phyloP scores from a whole-genome alignment of 2,329 filamentous ascomycete species.

The Phialophora verrucosa region DNA sequence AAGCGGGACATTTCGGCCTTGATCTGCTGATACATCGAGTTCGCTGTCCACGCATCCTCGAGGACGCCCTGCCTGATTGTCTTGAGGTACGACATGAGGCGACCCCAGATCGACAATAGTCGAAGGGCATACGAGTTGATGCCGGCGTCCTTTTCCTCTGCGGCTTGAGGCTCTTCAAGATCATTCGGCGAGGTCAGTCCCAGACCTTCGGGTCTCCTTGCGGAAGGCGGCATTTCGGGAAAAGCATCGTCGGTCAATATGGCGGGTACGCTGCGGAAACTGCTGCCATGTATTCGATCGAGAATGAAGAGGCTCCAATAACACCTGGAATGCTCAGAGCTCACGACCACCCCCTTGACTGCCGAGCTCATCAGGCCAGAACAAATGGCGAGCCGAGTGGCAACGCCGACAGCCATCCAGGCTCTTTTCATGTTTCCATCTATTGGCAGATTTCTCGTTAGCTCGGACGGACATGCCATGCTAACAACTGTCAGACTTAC shows the following conservation, averaged over 20 bases:
- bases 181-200: background rate
- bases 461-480: background rate
- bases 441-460: constrained; percentile 2
- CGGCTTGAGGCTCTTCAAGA: background rate
- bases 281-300: constrained; percentile 35
- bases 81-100: constrained; percentile 33
- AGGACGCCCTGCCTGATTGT: constrained; percentile 29
- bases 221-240: constrained; percentile 28
- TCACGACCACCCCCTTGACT: background rate
- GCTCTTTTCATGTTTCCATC: constrained; percentile 32
- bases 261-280: constrained; percentile 27
- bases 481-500: constrained; percentile 10
- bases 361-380: constrained; percentile 19
- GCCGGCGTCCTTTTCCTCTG: constrained; percentile 25
- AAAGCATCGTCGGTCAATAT: constrained; percentile 26
- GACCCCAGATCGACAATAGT: constrained; percentile 34
- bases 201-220: background rate
- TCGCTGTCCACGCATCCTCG: constrained; percentile 31
- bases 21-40: constrained; percentile 34
- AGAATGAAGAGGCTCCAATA: constrained; percentile 36
- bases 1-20: constrained; percentile 33
- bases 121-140: constrained; percentile 32
- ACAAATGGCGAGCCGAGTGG: constrained; percentile 27
- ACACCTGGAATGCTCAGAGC: constrained; percentile 27
- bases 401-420: constrained; percentile 34